These are phyloP conservation scores for Phialocephala sp. DNA, from an alignment of 2,329 filamentous ascomycete species.

Conservation along the genomic window DNA sequence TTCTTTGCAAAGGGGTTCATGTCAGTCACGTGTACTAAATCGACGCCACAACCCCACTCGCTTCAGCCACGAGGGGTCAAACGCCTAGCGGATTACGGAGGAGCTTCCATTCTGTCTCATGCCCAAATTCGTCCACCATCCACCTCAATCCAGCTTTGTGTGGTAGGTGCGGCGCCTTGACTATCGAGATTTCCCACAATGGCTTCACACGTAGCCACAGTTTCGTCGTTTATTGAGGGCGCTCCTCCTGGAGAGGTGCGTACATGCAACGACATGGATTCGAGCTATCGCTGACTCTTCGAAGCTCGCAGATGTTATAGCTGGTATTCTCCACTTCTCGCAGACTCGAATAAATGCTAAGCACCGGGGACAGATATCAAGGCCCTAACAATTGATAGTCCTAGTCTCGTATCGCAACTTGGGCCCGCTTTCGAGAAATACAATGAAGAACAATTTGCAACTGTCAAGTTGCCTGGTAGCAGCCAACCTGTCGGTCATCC, in stretches of 20 bases:
- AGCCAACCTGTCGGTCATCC: conserved; percentile 69
- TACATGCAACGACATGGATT: neutral
- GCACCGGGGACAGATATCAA: conserved; percentile 75
- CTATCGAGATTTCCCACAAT: conserved; percentile 25
- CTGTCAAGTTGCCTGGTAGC: conserved; percentile 86
- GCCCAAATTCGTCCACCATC: conserved; percentile 11
- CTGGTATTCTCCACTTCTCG: conserved; percentile 61
- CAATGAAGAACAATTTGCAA: conserved; percentile 92
- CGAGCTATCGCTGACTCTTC: conserved; percentile 31
- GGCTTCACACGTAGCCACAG: conserved; percentile 57
- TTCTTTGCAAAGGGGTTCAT: neutral
- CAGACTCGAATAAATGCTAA: conserved; percentile 23
- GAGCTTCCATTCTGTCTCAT: conserved; percentile 13
- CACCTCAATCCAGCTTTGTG: conserved; percentile 1
- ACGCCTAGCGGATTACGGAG: neutral
- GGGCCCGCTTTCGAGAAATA: conserved; percentile 89
- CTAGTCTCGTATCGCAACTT: conserved; percentile 72
- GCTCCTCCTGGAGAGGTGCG: conserved; percentile 95
- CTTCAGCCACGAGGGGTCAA: neutral
- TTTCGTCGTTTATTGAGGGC: conserved; percentile 89
- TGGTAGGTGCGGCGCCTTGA: neutral
- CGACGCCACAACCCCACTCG: conserved; percentile 2
- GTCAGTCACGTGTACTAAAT: neutral
- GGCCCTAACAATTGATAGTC: conserved; percentile 73
- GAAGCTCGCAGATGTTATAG: conserved; percentile 85